Base-by-base conservation (phyloP, 75 land plant species). In the Larix kaempferi region DNA sequence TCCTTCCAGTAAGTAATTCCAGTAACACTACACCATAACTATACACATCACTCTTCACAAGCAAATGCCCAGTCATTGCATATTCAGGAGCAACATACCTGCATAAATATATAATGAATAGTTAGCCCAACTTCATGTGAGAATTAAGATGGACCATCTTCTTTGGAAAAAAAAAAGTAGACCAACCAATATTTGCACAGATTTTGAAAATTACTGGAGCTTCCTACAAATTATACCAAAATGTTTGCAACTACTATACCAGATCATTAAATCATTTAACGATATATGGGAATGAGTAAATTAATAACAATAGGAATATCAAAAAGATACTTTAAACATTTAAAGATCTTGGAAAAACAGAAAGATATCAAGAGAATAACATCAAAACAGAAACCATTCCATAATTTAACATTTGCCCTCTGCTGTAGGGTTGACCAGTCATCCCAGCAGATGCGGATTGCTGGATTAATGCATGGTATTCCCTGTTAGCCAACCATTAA, bases 1-100 rank as follows among this genome's bases (percentile, higher is more conserved):
- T 93, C 76, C 94, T 88, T 57, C 98, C 96, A 8, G 94, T 88
- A 54, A 94, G 79, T 0, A 95, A 86, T 89, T 95, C 98, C n/a
- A 95, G 96, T 15, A 95, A 88, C 6, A 95, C 98, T 11, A 95
- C 98, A 29, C 98, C 98, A 58, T 95, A 95, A 80, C 98, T 95
- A 75, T 95, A 95, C 6, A 95, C 98, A 79, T 95, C 98, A 72
- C 95, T 93, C 81, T 95, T 95, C 44, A 95, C 98, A 23, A 93
- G 94, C 27, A 95, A 87, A 75, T 95, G 98, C 58, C 98, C 98
- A 7, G 98, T 95, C 98, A 95, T 95, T 75, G 98, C 98, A 81
- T 95, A 95, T 76, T 95, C 98, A 52, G 98, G 98, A 26, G 98
- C 98, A 58, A 95, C 88, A 80, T 95, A 95, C 17, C 97, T 94